Evolutionary conservation across 140 eudicot species (phyloP).

Genomic region (Ambrosia hybrid): DNA sequence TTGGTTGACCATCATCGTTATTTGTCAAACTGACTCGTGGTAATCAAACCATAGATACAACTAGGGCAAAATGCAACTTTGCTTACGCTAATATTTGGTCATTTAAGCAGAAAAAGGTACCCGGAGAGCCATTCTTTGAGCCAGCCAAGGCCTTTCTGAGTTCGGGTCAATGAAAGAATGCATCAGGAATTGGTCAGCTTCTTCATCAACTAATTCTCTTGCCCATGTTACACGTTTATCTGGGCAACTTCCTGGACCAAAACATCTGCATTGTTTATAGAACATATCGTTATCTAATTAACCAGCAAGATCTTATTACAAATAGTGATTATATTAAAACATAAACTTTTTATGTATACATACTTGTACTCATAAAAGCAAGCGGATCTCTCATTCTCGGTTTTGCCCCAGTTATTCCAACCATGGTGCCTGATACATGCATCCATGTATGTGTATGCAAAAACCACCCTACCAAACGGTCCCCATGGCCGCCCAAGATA

Average conservation of each 20-base stretch:
- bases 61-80: no score
- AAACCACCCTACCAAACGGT: constrained; percentile 10
- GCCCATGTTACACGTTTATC: constrained; percentile 89
- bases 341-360: neutral
- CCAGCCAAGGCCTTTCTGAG: constrained; percentile 74
- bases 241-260: constrained; percentile 85
- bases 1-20: neutral
- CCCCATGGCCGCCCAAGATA: constrained; percentile 18
- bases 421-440: constrained; percentile 12
- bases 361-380: constrained; percentile 14
- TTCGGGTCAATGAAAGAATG: constrained; percentile 82
- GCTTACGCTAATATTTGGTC: no score
- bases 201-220: constrained; percentile 84
- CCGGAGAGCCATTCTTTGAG: constrained; percentile 70
- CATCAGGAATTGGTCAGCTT: constrained; percentile 65
- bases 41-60: neutral
- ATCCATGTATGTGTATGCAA: constrained; percentile 11
- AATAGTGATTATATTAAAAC: neutral
- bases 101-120: constrained; percentile 66
- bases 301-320: neutral
- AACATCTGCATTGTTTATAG: constrained; percentile 55
- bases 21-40: neutral
- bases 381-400: constrained; percentile 20
- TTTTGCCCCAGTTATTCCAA: constrained; percentile 8
- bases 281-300: constrained; percentile 7